These are phyloP conservation scores for Huntiella savannae DNA, from an alignment of 2,329 filamentous ascomycete species.

Conservation along the genomic window DNA sequence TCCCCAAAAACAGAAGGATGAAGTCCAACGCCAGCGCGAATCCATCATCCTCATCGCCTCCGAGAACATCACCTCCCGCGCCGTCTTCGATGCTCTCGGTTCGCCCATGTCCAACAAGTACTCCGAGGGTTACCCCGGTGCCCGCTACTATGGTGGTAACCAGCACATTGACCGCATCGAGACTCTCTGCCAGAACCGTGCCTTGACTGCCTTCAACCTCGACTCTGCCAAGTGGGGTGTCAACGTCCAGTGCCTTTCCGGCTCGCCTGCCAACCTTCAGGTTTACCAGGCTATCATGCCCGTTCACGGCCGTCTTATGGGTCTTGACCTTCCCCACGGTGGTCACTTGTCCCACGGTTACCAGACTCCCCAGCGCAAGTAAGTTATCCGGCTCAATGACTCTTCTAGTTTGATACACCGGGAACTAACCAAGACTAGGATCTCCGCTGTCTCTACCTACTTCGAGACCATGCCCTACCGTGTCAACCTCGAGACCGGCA, in stretches of 20 bases:
- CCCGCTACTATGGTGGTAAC: slow-evolving; percentile 97
- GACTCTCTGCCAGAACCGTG: slow-evolving; percentile 83
- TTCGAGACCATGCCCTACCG: slow-evolving; percentile 96
- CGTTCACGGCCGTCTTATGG: slow-evolving; percentile 90
- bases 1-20: slow-evolving; percentile 45
- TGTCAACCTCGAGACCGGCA: slow-evolving; percentile 70
- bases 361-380: slow-evolving; percentile 87
- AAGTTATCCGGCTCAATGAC: slow-evolving; percentile 18
- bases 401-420: neutral
- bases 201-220: slow-evolving; percentile 76
- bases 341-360: slow-evolving; percentile 95
- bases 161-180: slow-evolving; percentile 97
- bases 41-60: slow-evolving; percentile 97
- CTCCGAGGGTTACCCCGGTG: slow-evolving; percentile 94
- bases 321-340: slow-evolving; percentile 86
- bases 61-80: slow-evolving; percentile 96
- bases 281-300: slow-evolving; percentile 89
- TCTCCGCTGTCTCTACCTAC: slow-evolving; percentile 97
- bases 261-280: slow-evolving; percentile 85
- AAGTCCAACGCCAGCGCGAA: slow-evolving; percentile 93
- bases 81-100: slow-evolving; percentile 92
- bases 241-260: slow-evolving; percentile 88
- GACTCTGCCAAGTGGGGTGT: slow-evolving; percentile 88
- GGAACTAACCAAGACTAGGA: slow-evolving; percentile 46
- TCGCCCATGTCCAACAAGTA: slow-evolving; percentile 98